Base-by-base conservation (phyloP, 2,329 filamentous ascomycete genomes). In the Epichloe amarillans region DNA sequence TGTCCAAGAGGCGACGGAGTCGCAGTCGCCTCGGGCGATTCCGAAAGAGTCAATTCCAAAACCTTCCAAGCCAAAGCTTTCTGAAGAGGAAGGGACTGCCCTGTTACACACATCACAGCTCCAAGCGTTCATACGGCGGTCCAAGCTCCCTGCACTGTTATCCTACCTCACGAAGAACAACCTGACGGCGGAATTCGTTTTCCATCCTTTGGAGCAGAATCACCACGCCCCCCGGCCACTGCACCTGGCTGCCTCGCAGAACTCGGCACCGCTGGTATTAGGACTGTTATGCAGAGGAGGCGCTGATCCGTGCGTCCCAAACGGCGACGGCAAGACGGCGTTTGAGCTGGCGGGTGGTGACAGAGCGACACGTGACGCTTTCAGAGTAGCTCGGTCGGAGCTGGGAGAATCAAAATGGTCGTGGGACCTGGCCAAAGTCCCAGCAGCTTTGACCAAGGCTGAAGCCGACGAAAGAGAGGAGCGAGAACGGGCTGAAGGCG, bases 301-400 rank as follows among this genome's bases (percentile, higher is more conserved):
- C 1, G 86, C 88, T 2, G 80, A 95, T 59, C 93, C 93, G 0
- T 82, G 81, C 0, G 50, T 83, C 1, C 65, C 66, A 26, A 95
- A 86, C 61, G 72, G 66, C 3, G 88, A 96, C 54, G 86, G 84
- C n/a, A 89, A 86, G 64, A 86, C 87, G 0, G 69, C 93, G 0
- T 97, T 95, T 63, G 88, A 95, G 50, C 77, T 98, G 1, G 82
- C 88, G 1, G 88, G 91, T 40, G 88, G 91, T 41, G 89, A 97
- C 63, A 80, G 89, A 4, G 69, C 83, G 2, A 96, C 90, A 0
- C 81, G 91, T 2, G 90, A 97, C 62, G 87, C 90, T 0, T 98
- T 98, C 69, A 85, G 93, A 2, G 80, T 96, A 2, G 88, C 89
- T 4, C 84, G 93, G 6, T 77, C 80, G 35, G 86, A 94, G 61